These are phyloP conservation scores for Colletotrichum horii DNA, from an alignment of 2,329 filamentous ascomycete genomes.

Conservation along the genomic window DNA sequence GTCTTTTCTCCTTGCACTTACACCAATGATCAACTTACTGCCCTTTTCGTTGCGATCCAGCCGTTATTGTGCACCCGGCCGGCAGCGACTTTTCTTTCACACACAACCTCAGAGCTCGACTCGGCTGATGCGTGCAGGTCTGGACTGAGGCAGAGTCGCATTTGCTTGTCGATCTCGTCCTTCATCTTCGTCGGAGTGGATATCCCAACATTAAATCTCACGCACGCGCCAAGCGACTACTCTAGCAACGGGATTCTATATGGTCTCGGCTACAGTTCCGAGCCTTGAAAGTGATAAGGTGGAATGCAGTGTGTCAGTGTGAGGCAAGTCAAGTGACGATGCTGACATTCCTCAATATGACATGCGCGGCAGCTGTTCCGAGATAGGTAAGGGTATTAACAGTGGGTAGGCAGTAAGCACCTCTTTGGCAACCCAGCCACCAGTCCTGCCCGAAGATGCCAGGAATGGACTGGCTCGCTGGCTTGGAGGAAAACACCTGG, in stretches of 20 bases:
- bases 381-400: neutral
- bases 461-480: neutral
- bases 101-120: neutral
- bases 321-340: conserved; percentile 5
- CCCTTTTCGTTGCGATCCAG: neutral
- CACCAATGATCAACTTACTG: neutral
- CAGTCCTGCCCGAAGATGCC: neutral
- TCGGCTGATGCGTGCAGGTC: neutral
- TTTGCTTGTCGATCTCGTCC: neutral
- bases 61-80: neutral
- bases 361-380: neutral
- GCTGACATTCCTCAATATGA: neutral
- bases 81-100: neutral
- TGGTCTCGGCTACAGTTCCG: neutral
- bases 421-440: neutral
- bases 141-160: neutral
- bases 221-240: neutral
- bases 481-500: neutral
- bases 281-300: neutral
- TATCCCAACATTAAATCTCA: neutral
- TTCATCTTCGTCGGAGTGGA: neutral
- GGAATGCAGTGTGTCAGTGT: neutral
- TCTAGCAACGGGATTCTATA: neutral
- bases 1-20: neutral
- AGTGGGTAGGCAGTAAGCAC: neutral